These are phyloP conservation scores for Cutaneotrichosporon spelunceum DNA, from an alignment of 1,284 basidiomycete species.

Conservation along the genomic window DNA sequence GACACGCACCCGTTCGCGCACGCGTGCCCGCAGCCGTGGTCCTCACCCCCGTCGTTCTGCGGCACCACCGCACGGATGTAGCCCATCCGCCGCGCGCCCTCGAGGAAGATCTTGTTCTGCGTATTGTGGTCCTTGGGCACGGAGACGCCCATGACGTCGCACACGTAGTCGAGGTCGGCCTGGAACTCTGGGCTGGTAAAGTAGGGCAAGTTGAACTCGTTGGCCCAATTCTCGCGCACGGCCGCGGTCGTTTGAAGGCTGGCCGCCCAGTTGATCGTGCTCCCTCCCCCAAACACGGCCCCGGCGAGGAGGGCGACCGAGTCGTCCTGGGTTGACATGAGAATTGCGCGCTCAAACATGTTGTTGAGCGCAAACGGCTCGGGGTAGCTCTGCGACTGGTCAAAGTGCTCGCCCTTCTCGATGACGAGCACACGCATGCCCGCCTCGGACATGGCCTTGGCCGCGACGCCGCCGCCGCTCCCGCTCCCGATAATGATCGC, in stretches of 20 bases:
- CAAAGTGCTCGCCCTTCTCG: conserved; percentile 53
- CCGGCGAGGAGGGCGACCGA: conserved; percentile 51
- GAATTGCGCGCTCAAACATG: conserved; percentile 50
- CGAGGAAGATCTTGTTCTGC: conserved; percentile 27
- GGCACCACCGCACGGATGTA: conserved; percentile 23
- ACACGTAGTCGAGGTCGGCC: conserved; percentile 12
- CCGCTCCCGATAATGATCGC: conserved; percentile 52
- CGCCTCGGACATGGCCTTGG: conserved; percentile 45
- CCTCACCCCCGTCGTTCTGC: conserved; percentile 24
- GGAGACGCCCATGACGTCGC: conserved; percentile 19
- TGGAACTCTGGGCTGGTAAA: conserved; percentile 15
- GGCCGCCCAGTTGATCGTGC: conserved; percentile 55
- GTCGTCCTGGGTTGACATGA: conserved; percentile 49
- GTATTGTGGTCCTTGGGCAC: conserved; percentile 25
- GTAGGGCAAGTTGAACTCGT: conserved; percentile 11
- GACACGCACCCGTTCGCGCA: conserved; percentile 23
- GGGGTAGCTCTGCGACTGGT: conserved; percentile 37
- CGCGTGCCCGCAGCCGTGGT: conserved; percentile 16
- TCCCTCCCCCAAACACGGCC: conserved; percentile 54
- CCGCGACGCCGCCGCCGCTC: conserved; percentile 51
- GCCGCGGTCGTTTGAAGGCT: conserved; percentile 31
- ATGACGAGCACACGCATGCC: conserved; percentile 50
- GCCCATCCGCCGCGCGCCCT: conserved; percentile 29
- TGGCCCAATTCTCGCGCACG: conserved; percentile 17
- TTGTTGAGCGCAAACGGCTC: conserved; percentile 46